Evolutionary conservation across 2,329 filamentous ascomycete species (phyloP).

Genomic region (Colletotrichum lindemuthianum): DNA sequence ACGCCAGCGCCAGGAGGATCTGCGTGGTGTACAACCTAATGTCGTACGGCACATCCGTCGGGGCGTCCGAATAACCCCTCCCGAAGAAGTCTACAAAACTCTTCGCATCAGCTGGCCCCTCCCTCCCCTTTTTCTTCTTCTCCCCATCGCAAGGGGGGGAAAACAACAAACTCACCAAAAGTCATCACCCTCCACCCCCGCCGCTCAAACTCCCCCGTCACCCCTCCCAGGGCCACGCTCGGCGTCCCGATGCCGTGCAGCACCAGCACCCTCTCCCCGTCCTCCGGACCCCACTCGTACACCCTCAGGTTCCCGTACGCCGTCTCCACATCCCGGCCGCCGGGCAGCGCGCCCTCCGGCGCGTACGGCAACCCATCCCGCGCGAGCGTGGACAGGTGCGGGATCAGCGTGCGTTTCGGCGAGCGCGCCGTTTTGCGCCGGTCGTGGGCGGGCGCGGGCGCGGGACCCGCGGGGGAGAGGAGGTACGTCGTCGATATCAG

Average conservation of each 20-base stretch:
- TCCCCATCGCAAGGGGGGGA: too few relatives aligned
- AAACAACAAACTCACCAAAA: conserved; percentile 66
- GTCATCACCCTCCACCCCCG: conserved; percentile 81
- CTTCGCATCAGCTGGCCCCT: too few relatives aligned
- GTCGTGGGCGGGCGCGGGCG: conserved; percentile 29
- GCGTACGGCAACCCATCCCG: conserved; percentile 68
- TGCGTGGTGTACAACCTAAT: conserved; percentile 72
- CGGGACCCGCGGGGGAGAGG: conserved; percentile 40
- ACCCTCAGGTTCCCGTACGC: conserved; percentile 77
- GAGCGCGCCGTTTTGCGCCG: conserved; percentile 31
- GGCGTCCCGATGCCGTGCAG: conserved; percentile 87
- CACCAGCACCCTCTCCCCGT: conserved; percentile 77
- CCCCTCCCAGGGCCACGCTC: conserved; percentile 71
- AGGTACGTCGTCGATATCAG: conserved; percentile 49
- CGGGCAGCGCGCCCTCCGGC: conserved; percentile 71
- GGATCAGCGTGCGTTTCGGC: conserved; percentile 29
- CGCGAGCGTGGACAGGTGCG: conserved; percentile 39
- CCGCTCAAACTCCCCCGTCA: conserved; percentile 72
- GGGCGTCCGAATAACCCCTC: conserved; percentile 80
- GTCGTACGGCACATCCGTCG: conserved; percentile 68
- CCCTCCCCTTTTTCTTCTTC: too few relatives aligned
- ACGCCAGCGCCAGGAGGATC: conserved; percentile 72
- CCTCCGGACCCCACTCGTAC: conserved; percentile 82
- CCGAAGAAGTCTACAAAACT: conserved; percentile 71
- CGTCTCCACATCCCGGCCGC: conserved; percentile 73